A percentile compares a stretch with the other conserved stretches of the same genome.
These are phyloP conservation scores for Thermothelomyces thermophilus DNA, from an alignment of 2,329 filamentous ascomycete species.

Conservation along the genomic window DNA sequence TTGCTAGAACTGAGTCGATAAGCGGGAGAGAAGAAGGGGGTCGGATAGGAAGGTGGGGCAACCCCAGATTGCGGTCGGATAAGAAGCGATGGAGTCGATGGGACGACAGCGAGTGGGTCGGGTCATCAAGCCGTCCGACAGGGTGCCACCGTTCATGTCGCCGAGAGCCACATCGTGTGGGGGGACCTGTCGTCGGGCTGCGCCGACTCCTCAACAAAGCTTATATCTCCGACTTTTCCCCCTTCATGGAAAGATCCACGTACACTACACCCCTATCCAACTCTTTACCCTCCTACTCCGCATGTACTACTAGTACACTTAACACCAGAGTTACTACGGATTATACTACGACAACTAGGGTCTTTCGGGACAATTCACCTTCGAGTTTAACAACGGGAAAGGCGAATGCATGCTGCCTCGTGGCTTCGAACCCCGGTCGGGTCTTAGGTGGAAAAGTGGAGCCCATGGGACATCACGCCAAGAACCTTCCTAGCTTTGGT, in stretches of 20 bases:
- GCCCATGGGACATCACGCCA: background rate
- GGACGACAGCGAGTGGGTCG: slow-evolving; percentile 2
- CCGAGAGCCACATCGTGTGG: background rate
- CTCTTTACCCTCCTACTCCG: no score
- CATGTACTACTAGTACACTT: no score
- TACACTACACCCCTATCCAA: no score
- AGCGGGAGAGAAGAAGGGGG: background rate
- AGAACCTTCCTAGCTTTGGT: background rate
- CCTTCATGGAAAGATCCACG: background rate
- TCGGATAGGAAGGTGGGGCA: background rate
- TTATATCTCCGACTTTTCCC: background rate
- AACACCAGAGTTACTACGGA: no score
- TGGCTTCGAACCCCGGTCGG: background rate
- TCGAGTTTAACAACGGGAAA: no score
- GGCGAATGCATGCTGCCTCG: no score
- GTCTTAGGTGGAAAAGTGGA: background rate
- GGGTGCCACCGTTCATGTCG: background rate
- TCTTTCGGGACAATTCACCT: no score
- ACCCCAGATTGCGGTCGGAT: slow-evolving; percentile 4
- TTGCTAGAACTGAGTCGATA: background rate
- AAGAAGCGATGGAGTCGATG: background rate
- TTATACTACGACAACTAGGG: no score
- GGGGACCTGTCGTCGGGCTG: background rate
- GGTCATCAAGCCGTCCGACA: slow-evolving; percentile 9
- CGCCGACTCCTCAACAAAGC: background rate